Evolutionary conservation across 208 protist genomes (phyloP), one percentile per base, ranked within the genome.

Genomic region (Crithidia sp.): DNA sequence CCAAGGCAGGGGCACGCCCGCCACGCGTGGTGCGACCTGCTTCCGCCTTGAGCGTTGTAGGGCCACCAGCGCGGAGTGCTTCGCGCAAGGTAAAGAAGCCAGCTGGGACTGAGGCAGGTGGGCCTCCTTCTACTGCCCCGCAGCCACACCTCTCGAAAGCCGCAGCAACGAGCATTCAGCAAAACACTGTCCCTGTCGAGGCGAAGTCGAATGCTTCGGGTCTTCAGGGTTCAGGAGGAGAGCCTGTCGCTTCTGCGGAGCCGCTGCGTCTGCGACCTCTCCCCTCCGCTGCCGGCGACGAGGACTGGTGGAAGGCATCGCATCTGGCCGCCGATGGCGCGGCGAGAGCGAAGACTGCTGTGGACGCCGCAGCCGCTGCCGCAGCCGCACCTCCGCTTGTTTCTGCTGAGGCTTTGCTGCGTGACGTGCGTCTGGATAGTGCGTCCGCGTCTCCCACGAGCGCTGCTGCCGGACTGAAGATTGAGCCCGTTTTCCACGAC

Each of bases 1-100:
- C 63, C 1, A 75, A 74, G 66, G 73, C 82, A 8, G 82, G 82
- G 14, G 74, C 79, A 10, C 17, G 53, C 5, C 80, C 57, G 16
- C 63, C 67, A 37, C 71, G 72, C n/a, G 16, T 28, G 28, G 28
- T 36, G 47, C 73, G 55, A 5, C 63, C 43, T 10, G 45, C 37
- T 41, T 37, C 50, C 65, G 40, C 36, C 9, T 68, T 28, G 28
- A 28, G 28, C 28, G 28, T 58, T 36, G 62, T 57, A 10, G 62
- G 17, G 2, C 4, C 49, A 7, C 62, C 62, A 0, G 43, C 45
- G 7, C 44, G 2, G 19, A 41, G 60, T 8, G 45, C 60, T 2
- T 65, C 60, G 44, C 41, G 54, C 8, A 53, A 40, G 41, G n/a
- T 45, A 41, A 54, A 54, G 44, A 41, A 12, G 41, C 2, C 58